A percentile compares a stretch with the other conserved stretches of the same genome.
Evolutionary conservation across 345 rosid genomes (phyloP).

Genomic region (Limnanthes douglasii): DNA sequence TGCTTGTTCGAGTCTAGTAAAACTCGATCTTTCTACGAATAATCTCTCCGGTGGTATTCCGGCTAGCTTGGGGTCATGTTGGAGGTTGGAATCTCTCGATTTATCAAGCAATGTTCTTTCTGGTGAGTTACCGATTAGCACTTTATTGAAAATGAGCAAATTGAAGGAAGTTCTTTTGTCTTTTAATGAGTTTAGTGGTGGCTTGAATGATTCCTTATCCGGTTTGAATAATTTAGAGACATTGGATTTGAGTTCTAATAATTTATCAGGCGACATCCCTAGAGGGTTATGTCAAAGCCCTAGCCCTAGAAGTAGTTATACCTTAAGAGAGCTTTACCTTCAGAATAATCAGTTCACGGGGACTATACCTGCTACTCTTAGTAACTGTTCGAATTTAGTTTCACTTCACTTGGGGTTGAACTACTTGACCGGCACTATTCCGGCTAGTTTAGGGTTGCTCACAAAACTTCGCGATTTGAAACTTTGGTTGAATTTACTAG

Average conservation of each 20-base stretch:
- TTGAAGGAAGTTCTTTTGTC: constrained; percentile 42
- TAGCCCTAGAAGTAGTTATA: no score
- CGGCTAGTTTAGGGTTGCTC: constrained; percentile 64
- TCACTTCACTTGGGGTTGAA: constrained; percentile 90
- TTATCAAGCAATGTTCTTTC: constrained; percentile 50
- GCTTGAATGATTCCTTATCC: constrained; percentile 45
- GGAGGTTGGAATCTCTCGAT: constrained; percentile 36
- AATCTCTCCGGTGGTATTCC: constrained; percentile 64
- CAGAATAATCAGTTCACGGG: constrained; percentile 65
- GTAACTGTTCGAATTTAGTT: constrained; percentile 76
- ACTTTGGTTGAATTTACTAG: constrained; percentile 66
- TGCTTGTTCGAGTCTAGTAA: constrained; percentile 51
- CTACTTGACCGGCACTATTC: constrained; percentile 52
- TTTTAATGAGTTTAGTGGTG: constrained; percentile 45
- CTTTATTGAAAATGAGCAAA: constrained; percentile 39
- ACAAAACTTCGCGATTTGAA: constrained; percentile 64
- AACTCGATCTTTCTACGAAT: constrained; percentile 68
- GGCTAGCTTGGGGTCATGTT: constrained; percentile 38
- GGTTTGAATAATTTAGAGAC: constrained; percentile 37
- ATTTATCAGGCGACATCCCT: constrained; percentile 45
- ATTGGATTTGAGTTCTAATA: constrained; percentile 79
- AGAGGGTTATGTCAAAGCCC: constrained; percentile 37
- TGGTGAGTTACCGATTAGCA: constrained; percentile 55
- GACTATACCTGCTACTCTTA: constrained; percentile 43
- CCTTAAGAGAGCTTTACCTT: constrained; percentile 46